Percentiles rank a stretch among this genome's conserved stretches.
Evolutionary conservation across 2,329 filamentous ascomycete genomes (phyloP).

Genomic region (Trichoderma gracile): DNA sequence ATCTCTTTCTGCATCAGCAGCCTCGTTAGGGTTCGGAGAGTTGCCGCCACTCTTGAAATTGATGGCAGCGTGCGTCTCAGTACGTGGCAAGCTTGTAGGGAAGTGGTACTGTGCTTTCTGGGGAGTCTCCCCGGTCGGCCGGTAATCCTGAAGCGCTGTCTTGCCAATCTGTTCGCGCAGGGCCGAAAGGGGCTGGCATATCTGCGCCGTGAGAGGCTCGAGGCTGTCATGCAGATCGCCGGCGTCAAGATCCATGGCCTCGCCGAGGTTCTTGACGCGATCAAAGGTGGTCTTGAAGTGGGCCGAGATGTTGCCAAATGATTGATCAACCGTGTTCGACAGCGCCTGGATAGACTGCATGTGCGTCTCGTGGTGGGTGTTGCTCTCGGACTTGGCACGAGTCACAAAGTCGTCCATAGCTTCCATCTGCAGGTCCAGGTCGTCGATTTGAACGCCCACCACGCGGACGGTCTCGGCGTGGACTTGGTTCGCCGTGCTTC

Average conservation of each 20-base stretch:
- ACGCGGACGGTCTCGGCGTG: conserved; percentile 88
- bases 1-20: conserved; percentile 21
- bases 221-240: conserved; percentile 60
- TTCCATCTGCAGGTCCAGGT: conserved; percentile 85
- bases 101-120: conserved; percentile 80
- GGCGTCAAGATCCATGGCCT: conserved; percentile 65
- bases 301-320: conserved; percentile 68
- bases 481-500: conserved; percentile 79
- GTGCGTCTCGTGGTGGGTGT: conserved; percentile 71
- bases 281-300: conserved; percentile 70
- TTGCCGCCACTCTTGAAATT: conserved; percentile 45
- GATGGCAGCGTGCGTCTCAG: conserved; percentile 51
- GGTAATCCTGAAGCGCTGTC: conserved; percentile 74
- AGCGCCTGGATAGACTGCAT: conserved; percentile 65
- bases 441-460: conserved; percentile 83
- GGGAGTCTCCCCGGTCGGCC: conserved; percentile 82
- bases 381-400: conserved; percentile 78
- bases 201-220: conserved; percentile 56
- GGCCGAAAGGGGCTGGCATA: conserved; percentile 69
- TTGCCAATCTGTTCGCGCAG: conserved; percentile 69
- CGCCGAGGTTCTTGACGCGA: conserved; percentile 67
- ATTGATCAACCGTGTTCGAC: conserved; percentile 67
- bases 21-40: background rate
- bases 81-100: conserved; percentile 75
- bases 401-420: conserved; percentile 89